Evolutionary conservation across 2,329 filamentous ascomycete genomes (phyloP), one percentile per base, ranked within the genome.

Genomic region (Talaromyces sp.): DNA sequence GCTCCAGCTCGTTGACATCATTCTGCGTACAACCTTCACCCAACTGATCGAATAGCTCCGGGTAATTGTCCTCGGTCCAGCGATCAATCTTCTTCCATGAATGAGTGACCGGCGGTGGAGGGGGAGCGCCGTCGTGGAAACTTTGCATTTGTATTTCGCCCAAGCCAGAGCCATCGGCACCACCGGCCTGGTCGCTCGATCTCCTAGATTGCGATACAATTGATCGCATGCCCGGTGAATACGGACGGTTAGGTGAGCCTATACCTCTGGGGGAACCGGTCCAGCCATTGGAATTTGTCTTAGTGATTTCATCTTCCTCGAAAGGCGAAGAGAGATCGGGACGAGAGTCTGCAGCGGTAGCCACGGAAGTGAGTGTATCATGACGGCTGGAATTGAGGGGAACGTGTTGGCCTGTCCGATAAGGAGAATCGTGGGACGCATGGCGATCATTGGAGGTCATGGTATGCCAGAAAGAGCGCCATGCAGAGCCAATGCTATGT

Each of bases 61-160:
- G 90, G 76, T 97, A 99, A 78, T 98, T 91, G 66, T 95, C 91
- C 71, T 98, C 95, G 62, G 91, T 85, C 95, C 95, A 99, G 44
- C 84, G 83, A 75, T 98, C 93, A 73, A 99, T 97, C 76, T 93
- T 90, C 74, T 84, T 88, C 95, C 95, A 99, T 14, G 93, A 96
- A 79, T 97, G 93, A 56, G 82, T 77, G 42, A 96, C 88, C 6
- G 95, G 92, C 2, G 95, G 95, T 7, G 95, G 87, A 2, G 95
- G 95, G 2, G 95, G 93, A 25, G 92, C 84, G 62, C 95, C 95
- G 68, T 97, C 93, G 71, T 89, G 87, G 79, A 99, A 99, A 66
- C 90, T 90, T 79, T 97, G 95, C 91, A 99, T 95, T 69, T 90
- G 93, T 66, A 99, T 96, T 76, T 97, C 93, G 67, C 91, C 90